phyloP scores from a whole-genome alignment of 2,329 filamentous ascomycete genomes.

The Diplodia scrobiculata region DNA sequence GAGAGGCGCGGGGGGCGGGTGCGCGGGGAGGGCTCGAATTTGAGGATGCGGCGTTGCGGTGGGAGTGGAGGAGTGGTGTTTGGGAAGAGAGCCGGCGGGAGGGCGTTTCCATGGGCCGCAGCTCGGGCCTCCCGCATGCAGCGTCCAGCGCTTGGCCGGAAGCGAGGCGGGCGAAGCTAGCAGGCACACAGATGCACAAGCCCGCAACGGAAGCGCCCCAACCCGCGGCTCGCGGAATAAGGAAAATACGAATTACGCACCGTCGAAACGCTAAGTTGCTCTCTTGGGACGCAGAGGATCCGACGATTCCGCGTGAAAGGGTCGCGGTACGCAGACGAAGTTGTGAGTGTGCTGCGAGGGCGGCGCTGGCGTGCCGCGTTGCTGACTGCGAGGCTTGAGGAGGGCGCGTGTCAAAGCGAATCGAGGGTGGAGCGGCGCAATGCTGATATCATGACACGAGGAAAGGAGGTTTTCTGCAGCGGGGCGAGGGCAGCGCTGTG shows the following conservation, averaged over 20 bases:
- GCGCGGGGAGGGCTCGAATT: not conserved
- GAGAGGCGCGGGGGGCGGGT: constrained; percentile 9
- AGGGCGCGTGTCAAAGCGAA: not conserved
- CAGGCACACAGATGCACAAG: constrained; percentile 26
- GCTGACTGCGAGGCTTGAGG: constrained; percentile 19
- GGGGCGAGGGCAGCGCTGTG: constrained; percentile 16
- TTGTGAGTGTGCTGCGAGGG: not conserved
- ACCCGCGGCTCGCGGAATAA: constrained; percentile 23
- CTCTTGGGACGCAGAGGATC: not conserved
- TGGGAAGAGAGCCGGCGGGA: constrained; percentile 20
- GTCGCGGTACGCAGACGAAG: not conserved
- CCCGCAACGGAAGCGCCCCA: constrained; percentile 4
- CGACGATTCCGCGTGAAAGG: constrained; percentile 11
- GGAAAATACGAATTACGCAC: constrained; percentile 28
- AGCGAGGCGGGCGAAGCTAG: constrained; percentile 26
- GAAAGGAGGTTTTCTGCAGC: constrained; percentile 11
- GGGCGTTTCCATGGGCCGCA: constrained; percentile 24
- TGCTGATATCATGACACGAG: constrained; percentile 25
- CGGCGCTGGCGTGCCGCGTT: constrained; percentile 3
- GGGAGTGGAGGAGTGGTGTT: constrained; percentile 9
- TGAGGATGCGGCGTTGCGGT: constrained; percentile 6
- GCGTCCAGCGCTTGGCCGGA: constrained; percentile 26
- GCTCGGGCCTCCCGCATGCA: constrained; percentile 28
- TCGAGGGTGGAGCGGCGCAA: constrained; percentile 15
- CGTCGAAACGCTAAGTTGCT: constrained; percentile 16